Evolutionary conservation across 805 yeast genomes (phyloP), one percentile per base, ranked within the genome.

Genomic region (Sugiyamaella americana): DNA sequence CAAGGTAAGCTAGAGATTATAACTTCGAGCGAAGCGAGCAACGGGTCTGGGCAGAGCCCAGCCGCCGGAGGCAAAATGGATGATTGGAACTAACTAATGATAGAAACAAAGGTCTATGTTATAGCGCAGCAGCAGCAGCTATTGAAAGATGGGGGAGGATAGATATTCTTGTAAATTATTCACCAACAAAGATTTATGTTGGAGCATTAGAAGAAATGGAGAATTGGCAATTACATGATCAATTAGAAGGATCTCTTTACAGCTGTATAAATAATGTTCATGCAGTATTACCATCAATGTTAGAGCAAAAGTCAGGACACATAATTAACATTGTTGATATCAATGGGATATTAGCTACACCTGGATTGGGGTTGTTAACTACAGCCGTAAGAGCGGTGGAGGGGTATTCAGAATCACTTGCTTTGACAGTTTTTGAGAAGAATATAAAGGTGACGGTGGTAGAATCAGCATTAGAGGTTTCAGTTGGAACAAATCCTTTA

Each of bases 371-470:
- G 3, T 48, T 59, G 13, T 35, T 53, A 29, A 48, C 61, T 4
- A 47, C 62, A 10, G 64, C 65, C 11, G 48, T 51, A 19, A 60
- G 59, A 30, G 65, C 64, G 3, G 44, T 63, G 17, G 67, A 63
- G 47, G 66, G 66, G n/a, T 62, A 58, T 44, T 41, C 51, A 6
- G 67, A 63, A 45, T 55, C 61, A 11, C 51, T 63, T 20, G 64
- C 65, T 5, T 51, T 58, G 35, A 60, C 58, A 34, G 46, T 60
- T 1, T 59, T 59, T 13, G 55, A 58, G n/a, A 50, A 49, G 41
- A 52, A 57, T 20, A 43, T 63, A 36, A 60, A 59, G 34, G 52
- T 60, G 22, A 53, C 67, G 3, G 49, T 63, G 13, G 62, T 63
- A 22, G 56, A 61, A 47, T 50, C 60, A 11, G 50, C 62, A 16